phyloP scores from a whole-genome alignment of 2,329 filamentous ascomycete species.

The Trichoderma sp. region DNA sequence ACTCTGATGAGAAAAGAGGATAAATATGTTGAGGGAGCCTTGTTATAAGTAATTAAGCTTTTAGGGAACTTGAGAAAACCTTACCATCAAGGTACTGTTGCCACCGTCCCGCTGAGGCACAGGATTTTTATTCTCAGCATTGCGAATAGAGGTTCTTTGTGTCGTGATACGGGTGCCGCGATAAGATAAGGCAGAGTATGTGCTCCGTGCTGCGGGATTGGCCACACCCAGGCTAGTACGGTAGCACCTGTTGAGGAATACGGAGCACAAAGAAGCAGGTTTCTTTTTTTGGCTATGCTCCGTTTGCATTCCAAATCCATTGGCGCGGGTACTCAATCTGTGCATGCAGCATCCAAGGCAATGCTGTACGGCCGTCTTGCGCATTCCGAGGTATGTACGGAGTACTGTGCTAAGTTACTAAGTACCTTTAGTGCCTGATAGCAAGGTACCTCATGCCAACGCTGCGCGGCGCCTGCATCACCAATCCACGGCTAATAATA shows the following conservation, averaged over 20 bases:
- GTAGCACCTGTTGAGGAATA: neutral
- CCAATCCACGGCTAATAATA: constrained; percentile 10
- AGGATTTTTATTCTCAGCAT: neutral
- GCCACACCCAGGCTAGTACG: neutral
- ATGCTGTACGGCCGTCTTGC: neutral
- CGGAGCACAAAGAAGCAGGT: neutral
- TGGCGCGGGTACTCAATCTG: neutral
- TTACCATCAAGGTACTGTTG: no score
- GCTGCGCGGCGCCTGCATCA: neutral
- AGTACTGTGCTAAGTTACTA: no score
- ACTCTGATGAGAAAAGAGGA: neutral
- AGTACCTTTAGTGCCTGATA: no score
- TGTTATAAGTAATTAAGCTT: neutral
- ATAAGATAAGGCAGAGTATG: constrained; percentile 1
- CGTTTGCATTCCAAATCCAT: neutral
- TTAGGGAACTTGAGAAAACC: neutral
- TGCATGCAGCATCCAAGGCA: neutral
- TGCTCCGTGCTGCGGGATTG: neutral
- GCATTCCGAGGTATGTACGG: neutral
- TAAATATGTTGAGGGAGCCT: neutral
- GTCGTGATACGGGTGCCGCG: neutral
- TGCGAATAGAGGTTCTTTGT: neutral
- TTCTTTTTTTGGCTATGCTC: no score
- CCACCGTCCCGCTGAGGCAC: neutral
- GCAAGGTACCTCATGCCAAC: constrained; percentile 17